Conservation (phyloP, 2,329 filamentous ascomycete species). For the Talaromyces sp. region DNA sequence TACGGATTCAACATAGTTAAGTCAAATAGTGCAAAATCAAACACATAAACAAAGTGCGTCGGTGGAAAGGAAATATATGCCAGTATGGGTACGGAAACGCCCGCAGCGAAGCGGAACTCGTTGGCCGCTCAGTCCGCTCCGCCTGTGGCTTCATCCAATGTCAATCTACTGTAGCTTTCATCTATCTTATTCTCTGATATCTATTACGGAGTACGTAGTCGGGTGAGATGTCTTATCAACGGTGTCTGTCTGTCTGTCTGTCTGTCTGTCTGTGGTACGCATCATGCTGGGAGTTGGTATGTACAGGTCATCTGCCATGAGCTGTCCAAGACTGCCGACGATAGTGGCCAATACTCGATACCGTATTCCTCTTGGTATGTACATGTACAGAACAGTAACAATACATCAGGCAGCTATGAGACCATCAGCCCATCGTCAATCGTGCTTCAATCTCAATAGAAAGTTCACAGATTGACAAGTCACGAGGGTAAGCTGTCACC, state of each 20-base stretch:
- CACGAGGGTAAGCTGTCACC: not conserved
- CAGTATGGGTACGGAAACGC: not conserved
- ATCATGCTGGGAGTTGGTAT: not conserved
- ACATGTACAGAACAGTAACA: not conserved
- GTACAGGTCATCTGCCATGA: not conserved
- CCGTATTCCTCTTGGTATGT: not conserved
- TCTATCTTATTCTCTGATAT: not conserved
- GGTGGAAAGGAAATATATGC: not conserved
- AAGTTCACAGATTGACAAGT: not conserved
- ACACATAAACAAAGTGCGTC: not conserved
- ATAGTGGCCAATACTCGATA: not conserved
- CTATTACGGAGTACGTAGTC: not conserved
- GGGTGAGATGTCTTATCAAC: not conserved
- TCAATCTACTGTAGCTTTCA: not conserved
- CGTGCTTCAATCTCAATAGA: not conserved
- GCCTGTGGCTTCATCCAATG: not conserved
- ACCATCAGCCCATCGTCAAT: not conserved
- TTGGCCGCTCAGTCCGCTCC: conserved; percentile 7
- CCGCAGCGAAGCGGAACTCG: not conserved
- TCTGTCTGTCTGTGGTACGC: not conserved
- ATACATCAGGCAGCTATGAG: not conserved
- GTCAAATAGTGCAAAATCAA: not conserved
- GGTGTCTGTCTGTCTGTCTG: not conserved
- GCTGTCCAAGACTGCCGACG: not conserved
- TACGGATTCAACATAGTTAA: too few species aligned